Base-by-base conservation (phyloP, 352 stramenopile genomes). In the Pythium phragmitis region DNA sequence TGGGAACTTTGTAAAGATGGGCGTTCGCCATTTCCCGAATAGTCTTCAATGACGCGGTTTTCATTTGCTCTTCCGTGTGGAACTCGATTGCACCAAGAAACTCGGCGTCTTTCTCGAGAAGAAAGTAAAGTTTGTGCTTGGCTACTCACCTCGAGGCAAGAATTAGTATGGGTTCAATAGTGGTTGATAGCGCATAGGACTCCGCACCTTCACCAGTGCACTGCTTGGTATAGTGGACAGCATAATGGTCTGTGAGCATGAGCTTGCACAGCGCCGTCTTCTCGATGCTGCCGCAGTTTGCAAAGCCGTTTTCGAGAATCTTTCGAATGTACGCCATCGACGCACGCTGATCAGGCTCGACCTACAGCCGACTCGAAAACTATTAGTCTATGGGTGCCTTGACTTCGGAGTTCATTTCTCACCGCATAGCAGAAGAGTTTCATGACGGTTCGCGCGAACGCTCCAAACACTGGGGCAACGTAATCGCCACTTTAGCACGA, bases 11-110 rank as follows among this genome's bases (percentile, higher is more conserved):
- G 46, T 75, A 63, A 1, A 87, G 36, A 30, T 87, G 78, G 13
- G 60, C 36, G 14, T 66, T 34, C 17, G 82, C 74, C 73, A 89
- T 76, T 47, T 83, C 80, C 3, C 80, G 78, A 21, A 89, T 67
- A 12, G 57, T 70, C 37, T 70, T 75, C 30, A 89, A 52, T 19
- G 75, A 76, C 3, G 69, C 69, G n/a, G 63, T 67, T 28, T 75
- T 79, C 80, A 89, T 87, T 26, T 82, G 63, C n/a, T 76, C 53
- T 33, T 77, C 68, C 11, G 73, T 75, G 45, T 76, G 75, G 45
- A 89, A 89, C 65, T 89, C 72, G 26, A 89, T 48, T 14, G 78
- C 70, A 39, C 80, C 80, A 5, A 89, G 46, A 52, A 89, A 85
- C n/a, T 77, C 70, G 0, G 67, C 54, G 17, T 87, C 78, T 55